Conservation (phyloP, 352 stramenopile genomes). For the Phytophthora nicotianae region DNA sequence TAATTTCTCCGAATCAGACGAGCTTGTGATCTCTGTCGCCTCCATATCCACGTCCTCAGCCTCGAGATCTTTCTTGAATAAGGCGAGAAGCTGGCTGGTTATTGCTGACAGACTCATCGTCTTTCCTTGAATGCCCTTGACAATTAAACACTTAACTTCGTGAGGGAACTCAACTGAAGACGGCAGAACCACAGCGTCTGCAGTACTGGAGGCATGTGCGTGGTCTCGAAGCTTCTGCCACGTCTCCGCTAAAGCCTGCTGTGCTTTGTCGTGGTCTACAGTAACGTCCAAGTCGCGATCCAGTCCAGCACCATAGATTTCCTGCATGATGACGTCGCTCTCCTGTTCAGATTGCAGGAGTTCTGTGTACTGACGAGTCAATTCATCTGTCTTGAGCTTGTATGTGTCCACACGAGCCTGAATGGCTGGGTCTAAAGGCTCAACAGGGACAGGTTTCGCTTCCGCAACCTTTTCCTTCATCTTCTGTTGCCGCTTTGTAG, state of each 20-base stretch:
- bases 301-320: slow-evolving; percentile 73
- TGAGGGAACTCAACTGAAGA: slow-evolving; percentile 39
- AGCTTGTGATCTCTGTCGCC: slow-evolving; percentile 5
- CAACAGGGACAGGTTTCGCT: slow-evolving; percentile 22
- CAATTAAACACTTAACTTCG: slow-evolving; percentile 61
- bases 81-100: slow-evolving; percentile 36
- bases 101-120: slow-evolving; percentile 47
- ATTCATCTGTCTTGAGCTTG: slow-evolving; percentile 75
- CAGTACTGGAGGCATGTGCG: slow-evolving; percentile 8
- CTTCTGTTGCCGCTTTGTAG: slow-evolving; percentile 25
- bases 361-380: slow-evolving; percentile 52
- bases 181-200: slow-evolving; percentile 23
- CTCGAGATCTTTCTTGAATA: slow-evolving; percentile 33
- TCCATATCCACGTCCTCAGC: slow-evolving; percentile 14
- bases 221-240: slow-evolving; percentile 37
- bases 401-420: slow-evolving; percentile 75
- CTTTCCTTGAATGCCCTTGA: slow-evolving; percentile 52
- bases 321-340: slow-evolving; percentile 54
- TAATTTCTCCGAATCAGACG: slow-evolving; percentile 9
- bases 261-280: slow-evolving; percentile 22
- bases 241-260: slow-evolving; percentile 20
- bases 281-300: slow-evolving; percentile 53
- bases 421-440: slow-evolving; percentile 56
- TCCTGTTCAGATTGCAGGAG: slow-evolving; percentile 35
- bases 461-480: slow-evolving; percentile 34